These are phyloP conservation scores for Dinochytrium kinnereticum DNA, from an alignment of 371 early-diverging fungal genomes.

Conservation along the genomic window DNA sequence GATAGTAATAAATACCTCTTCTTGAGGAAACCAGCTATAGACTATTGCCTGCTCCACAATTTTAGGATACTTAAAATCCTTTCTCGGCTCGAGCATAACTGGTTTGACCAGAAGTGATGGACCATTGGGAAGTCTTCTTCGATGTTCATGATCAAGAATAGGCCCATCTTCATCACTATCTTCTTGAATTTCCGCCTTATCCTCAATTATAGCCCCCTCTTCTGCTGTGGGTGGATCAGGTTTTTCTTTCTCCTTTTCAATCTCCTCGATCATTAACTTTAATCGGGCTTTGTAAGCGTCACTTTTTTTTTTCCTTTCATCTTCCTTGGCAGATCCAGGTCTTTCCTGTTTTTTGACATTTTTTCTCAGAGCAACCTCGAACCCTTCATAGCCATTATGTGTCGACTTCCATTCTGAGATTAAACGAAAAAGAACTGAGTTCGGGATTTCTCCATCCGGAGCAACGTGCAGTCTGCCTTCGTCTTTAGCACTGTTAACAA, in stretches of 20 bases:
- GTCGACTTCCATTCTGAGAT: constrained; percentile 37
- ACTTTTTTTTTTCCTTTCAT: constrained; percentile 31
- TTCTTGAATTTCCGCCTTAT: constrained; percentile 18
- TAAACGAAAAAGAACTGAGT: constrained; percentile 41
- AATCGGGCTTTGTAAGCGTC: constrained; percentile 48
- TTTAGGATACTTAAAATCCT: constrained; percentile 28
- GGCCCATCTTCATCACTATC: constrained; percentile 10
- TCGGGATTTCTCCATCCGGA: constrained; percentile 56
- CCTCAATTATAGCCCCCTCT: constrained; percentile 27
- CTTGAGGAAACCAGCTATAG: constrained; percentile 49
- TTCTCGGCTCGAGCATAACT: constrained; percentile 15
- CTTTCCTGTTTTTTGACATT: constrained; percentile 15
- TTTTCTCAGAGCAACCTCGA: neutral
- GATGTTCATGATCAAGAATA: neutral
- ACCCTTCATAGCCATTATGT: constrained; percentile 8
- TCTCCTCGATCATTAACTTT: constrained; percentile 47
- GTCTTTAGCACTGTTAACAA: neutral
- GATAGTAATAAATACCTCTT: constrained; percentile 34
- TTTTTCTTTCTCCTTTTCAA: constrained; percentile 28
- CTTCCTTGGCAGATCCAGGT: constrained; percentile 18
- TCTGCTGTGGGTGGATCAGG: constrained; percentile 7
- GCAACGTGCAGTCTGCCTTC: constrained; percentile 33
- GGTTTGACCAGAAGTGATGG: constrained; percentile 2
- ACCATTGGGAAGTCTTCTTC: neutral
- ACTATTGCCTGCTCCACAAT: constrained; percentile 37